Conservation (phyloP, 345 rosid genomes). For the Corchorus capsularis region DNA sequence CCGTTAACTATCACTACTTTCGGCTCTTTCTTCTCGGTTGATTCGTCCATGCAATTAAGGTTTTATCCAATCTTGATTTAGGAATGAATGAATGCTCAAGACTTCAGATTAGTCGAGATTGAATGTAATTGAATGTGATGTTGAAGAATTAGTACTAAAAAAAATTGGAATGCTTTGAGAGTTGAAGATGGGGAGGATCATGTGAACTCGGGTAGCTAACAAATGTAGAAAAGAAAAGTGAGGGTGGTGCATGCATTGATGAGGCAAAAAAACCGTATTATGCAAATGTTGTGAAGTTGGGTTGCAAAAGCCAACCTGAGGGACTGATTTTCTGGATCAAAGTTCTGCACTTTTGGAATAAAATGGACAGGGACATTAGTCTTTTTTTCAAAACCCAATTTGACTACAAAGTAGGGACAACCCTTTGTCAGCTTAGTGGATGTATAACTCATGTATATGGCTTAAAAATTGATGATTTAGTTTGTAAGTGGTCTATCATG, state of each 20-base stretch:
- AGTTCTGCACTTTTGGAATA: constrained; percentile 28
- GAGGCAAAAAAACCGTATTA: constrained; percentile 20
- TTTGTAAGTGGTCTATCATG: neutral
- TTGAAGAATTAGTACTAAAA: too few species aligned
- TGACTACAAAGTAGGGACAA: constrained; percentile 23
- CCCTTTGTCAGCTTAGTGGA: constrained; percentile 25
- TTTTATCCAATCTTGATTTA: neutral
- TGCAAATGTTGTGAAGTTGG: constrained; percentile 24
- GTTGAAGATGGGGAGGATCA: neutral
- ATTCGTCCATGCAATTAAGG: constrained; percentile 26
- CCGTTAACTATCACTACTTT: constrained; percentile 13
- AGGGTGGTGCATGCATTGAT: constrained; percentile 11
- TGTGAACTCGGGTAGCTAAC: neutral
- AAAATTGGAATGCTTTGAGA: neutral
- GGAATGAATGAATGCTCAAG: too few species aligned
- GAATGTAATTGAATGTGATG: too few species aligned
- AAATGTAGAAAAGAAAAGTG: neutral
- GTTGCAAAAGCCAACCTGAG: constrained; percentile 24
- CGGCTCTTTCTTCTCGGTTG: constrained; percentile 22
- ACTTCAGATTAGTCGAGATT: too few species aligned
- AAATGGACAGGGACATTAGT: constrained; percentile 22
- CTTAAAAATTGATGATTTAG: constrained; percentile 5
- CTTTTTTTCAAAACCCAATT: constrained; percentile 12
- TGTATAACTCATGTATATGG: neutral
- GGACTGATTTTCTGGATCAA: constrained; percentile 27